Base-by-base conservation (phyloP, 495 filamentous ascomycete genomes). In the Polyplosphaeria fusca region DNA sequence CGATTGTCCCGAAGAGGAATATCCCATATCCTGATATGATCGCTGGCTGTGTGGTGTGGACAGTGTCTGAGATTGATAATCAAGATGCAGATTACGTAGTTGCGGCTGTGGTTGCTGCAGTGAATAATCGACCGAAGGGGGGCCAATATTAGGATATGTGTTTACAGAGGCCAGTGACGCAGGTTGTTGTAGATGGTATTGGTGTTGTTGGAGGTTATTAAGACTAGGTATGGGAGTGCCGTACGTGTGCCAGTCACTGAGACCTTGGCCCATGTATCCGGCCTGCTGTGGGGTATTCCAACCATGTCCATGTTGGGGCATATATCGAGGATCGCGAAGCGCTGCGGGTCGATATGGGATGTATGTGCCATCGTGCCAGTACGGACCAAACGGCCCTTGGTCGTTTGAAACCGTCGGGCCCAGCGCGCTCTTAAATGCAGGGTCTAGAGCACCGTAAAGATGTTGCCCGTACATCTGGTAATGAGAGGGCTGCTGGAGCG, bases 301-400 rank as follows among this genome's bases (percentile, higher is more conserved):
- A 23, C 47, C 47, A 19, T 55, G 41, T 0, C 38, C 58, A 27
- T 52, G 58, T 22, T 71, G 66, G n/a, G 57, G 55, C 60, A 65
- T 60, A 52, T 63, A 82, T n/a, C 79, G 76, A 4, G 79, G 71
- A 71, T 86, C 83, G 41, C 81, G 75, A 57, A 86, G 64, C 20
- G 85, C 79, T 23, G 85, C 79, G 44, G 85, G 85, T 52, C 82
- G 74, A 71, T 87, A 89, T n/a, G 87, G 87, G 25, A 86, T 84
- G 64, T 84, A 84, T 13, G 77, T 83, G 4, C 86, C 85, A 71
- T 95, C 84, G 12, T 84, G 83, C 87, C 87, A 93, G 60, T 86
- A 86, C 14, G 85, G 82, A 2, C 87, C 88, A 69, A 82, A 87
- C 14, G 86, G 80, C 3, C 83, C 84, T 30, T 81, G 82, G 26